Base-by-base conservation (phyloP, 2,329 filamentous ascomycete species). In the Colletotrichum acutatum region DNA sequence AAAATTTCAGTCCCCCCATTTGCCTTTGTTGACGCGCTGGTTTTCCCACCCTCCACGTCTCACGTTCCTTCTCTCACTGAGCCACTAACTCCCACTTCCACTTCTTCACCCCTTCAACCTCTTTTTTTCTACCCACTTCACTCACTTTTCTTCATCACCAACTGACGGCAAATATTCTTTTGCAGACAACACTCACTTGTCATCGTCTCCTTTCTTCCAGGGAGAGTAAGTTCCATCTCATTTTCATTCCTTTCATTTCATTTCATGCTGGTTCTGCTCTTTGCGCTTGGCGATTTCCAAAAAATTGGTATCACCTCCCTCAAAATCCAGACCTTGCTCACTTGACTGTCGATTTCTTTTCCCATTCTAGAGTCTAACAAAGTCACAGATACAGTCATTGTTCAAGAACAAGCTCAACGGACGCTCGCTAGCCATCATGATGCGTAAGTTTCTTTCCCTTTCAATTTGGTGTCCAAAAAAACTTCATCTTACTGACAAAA, bases 1-100 rank as follows among this genome's bases (percentile, higher is more conserved):
- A 16, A 34, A 16, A 19, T 30, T 19, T 37, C 26, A 16, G 14
- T 32, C 14, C 28, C 46, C 42, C 42, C 19, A 49, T n/a, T 2
- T 52, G 37, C 12, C 64, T 58, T 63, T 68, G 37, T 68, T 72
- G 34, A 68, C 57, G 34, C 34, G 24, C 28, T 49, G 42, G n/a
- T 68, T 52, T 24, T 46, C n/a, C 46, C 12, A 14, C 49, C 52
- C 60, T 24, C 28, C 2, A 16, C 24, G 49, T 49, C 19, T 58
- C 24, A 30, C 37, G 53, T 58, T 28, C 22, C 24, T 60, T 61
- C 64, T 28, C 49, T 71, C 22, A 61, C 34, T 63, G 28, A 19
- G 60, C 28, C 5, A 30, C n/a, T 37, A 5, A 60, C 19, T 8
- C 19, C 34, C n/a, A 37, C n/a, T 19, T 42, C 28, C 58, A 26